Evolutionary conservation across 2,329 filamentous ascomycete genomes (phyloP).

Genomic region (Passalora sequoiae): DNA sequence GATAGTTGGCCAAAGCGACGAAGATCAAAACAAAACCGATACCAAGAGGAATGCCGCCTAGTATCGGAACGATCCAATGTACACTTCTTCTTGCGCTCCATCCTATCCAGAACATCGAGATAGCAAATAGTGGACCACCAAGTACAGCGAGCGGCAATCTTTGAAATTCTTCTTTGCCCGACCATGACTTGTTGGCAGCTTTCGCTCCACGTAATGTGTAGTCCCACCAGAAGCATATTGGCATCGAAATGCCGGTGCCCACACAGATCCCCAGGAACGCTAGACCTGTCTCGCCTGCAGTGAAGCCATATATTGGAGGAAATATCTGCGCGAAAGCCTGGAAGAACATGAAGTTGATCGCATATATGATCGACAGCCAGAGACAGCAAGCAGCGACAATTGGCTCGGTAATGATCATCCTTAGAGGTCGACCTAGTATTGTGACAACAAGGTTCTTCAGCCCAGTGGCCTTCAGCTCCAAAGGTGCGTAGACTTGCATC

Average conservation of each 20-base stretch:
- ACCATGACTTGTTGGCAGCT: conserved; percentile 42
- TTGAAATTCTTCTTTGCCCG: conserved; percentile 57
- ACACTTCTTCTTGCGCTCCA: conserved; percentile 56
- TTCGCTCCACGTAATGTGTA: conserved; percentile 10
- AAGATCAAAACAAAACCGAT: conserved; percentile 49
- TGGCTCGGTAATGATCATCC: conserved; percentile 64
- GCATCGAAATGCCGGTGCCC: conserved; percentile 10
- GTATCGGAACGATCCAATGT: conserved; percentile 43
- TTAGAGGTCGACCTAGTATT: conserved; percentile 62
- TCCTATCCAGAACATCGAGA: conserved; percentile 44
- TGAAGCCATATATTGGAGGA: conserved; percentile 15
- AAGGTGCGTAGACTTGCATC: conserved; percentile 51
- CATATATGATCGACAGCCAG: conserved; percentile 58
- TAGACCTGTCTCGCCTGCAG: conserved; percentile 12
- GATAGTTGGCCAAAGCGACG: conserved; percentile 43
- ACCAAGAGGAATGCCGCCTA: conserved; percentile 47
- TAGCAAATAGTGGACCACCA: conserved; percentile 56
- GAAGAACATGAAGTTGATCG: conserved; percentile 51
- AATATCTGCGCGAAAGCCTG: conserved; percentile 16
- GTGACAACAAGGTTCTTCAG: conserved; percentile 57
- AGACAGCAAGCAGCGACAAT: conserved; percentile 67
- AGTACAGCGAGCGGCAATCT: conserved; percentile 64
- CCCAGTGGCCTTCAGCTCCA: conserved; percentile 56
- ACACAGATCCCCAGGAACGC: conserved; percentile 15
- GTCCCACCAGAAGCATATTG: conserved; percentile 15